Conservation (phyloP, 345 rosid species). For the Melaleuca alternifolia region DNA sequence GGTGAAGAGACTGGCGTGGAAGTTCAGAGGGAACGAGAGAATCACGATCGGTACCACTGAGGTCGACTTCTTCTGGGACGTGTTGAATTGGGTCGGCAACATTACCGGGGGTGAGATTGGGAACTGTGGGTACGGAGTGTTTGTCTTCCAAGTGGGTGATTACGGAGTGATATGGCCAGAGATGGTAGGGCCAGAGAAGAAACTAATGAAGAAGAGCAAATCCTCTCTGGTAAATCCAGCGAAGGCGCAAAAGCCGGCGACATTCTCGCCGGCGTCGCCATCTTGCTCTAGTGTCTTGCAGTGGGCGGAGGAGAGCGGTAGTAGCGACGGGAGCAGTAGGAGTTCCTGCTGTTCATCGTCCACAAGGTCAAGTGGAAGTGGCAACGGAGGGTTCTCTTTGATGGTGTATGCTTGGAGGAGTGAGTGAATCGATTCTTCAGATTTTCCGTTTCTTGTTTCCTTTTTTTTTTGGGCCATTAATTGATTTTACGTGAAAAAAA, state of each 20-base stretch:
- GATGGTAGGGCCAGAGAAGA: conserved; percentile 49
- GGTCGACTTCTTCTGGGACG: conserved; percentile 49
- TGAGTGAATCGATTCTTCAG: not conserved
- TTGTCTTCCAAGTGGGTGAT: conserved; percentile 55
- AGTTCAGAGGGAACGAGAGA: conserved; percentile 47
- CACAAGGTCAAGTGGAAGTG: conserved; percentile 31
- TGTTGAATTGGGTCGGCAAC: conserved; percentile 35
- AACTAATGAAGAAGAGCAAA: conserved; percentile 37
- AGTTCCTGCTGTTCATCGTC: conserved; percentile 38
- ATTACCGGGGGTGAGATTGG: not conserved
- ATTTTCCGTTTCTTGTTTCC: not conserved
- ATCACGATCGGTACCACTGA: conserved; percentile 26
- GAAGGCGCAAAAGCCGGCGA: not conserved
- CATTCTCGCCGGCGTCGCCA: conserved; percentile 18
- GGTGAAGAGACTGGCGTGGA: conserved; percentile 39
- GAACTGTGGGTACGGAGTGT: conserved; percentile 31
- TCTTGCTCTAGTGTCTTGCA: conserved; percentile 44
- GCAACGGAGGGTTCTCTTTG: conserved; percentile 37
- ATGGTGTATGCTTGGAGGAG: conserved; percentile 44
- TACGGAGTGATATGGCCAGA: conserved; percentile 50
- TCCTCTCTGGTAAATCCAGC: conserved; percentile 7
- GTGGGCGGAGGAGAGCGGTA: conserved; percentile 55
- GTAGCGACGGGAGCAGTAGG: conserved; percentile 42
- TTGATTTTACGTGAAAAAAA: not conserved
- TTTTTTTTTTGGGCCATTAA: not conserved